A percentile compares a stretch with the other conserved stretches of the same genome.
phyloP scores from a whole-genome alignment of 2,329 filamentous ascomycete species.

The Pestalotiopsis sp. region DNA sequence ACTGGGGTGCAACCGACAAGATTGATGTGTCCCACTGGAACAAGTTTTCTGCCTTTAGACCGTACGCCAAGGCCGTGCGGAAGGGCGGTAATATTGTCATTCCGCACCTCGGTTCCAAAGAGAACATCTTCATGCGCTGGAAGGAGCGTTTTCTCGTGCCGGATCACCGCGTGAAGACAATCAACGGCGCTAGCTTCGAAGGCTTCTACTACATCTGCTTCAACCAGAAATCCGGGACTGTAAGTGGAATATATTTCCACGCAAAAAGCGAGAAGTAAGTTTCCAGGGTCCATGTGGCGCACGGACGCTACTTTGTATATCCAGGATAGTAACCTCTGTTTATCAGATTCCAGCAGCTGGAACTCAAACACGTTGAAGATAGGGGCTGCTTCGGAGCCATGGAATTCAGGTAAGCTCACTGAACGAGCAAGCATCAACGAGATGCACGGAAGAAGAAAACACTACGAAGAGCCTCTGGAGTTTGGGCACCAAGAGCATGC shows the following conservation, averaged over 20 bases:
- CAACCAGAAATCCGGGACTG: slow-evolving; percentile 82
- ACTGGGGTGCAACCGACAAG: slow-evolving; percentile 90
- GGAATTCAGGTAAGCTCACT: slow-evolving; percentile 69
- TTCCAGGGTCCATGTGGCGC: neutral
- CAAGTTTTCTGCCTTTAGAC: slow-evolving; percentile 84
- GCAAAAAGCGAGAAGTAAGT: slow-evolving; percentile 95
- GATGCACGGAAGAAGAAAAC: neutral
- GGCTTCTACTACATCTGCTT: slow-evolving; percentile 99
- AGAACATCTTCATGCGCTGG: slow-evolving; percentile 98
- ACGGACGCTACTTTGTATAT: too few species aligned
- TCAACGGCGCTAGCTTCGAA: slow-evolving; percentile 93
- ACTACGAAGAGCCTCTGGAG: neutral
- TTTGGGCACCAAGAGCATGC: neutral
- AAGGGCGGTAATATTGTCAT: slow-evolving; percentile 53
- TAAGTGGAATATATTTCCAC: slow-evolving; percentile 97
- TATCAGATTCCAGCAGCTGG: slow-evolving; percentile 83
- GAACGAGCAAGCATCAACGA: neutral
- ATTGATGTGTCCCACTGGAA: slow-evolving; percentile 92
- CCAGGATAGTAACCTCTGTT: neutral
- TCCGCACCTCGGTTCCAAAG: slow-evolving; percentile 74
- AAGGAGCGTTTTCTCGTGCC: slow-evolving; percentile 98
- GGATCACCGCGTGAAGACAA: slow-evolving; percentile 87
- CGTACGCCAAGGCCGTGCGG: slow-evolving; percentile 61
- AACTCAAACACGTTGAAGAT: slow-evolving; percentile 85
- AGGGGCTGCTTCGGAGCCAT: slow-evolving; percentile 80